Evolutionary conservation across 2,329 filamentous ascomycete genomes (phyloP).

Genomic region (Huntiella savannae): DNA sequence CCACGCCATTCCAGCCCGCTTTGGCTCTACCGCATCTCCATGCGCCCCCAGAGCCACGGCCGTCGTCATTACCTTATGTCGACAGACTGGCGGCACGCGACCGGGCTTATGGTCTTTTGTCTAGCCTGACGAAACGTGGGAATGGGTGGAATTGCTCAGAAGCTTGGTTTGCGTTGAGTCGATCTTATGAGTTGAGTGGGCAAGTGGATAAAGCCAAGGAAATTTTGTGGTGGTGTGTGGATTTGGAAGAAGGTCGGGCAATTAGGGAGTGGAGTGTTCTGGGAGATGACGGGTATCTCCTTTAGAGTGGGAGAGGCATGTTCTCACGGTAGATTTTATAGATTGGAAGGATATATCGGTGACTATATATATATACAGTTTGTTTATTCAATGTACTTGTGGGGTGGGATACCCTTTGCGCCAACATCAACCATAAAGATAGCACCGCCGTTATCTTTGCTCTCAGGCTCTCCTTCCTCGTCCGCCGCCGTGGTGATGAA

Average conservation of each 20-base stretch:
- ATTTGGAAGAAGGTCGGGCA: constrained; percentile 70
- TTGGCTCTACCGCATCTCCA: constrained; percentile 18
- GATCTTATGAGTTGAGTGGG: constrained; percentile 72
- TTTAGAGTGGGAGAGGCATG: constrained; percentile 3
- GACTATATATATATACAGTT: neutral
- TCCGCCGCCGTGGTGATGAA: constrained; percentile 61
- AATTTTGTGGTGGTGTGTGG: constrained; percentile 93
- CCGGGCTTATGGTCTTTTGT: constrained; percentile 67
- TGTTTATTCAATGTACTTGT: constrained; percentile 39
- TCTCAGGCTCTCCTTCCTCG: constrained; percentile 43
- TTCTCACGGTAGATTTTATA: too few relatives aligned
- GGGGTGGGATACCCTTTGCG: constrained; percentile 40
- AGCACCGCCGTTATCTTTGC: constrained; percentile 42
- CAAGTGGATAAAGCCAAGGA: constrained; percentile 78
- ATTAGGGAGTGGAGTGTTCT: constrained; percentile 62
- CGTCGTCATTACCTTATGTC: constrained; percentile 46
- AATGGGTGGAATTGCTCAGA: constrained; percentile 80
- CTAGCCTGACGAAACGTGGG: constrained; percentile 67
- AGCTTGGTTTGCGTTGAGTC: constrained; percentile 76
- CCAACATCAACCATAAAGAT: constrained; percentile 65
- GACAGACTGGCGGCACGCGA: constrained; percentile 81
- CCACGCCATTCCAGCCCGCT: constrained; percentile 12
- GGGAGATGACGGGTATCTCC: constrained; percentile 45
- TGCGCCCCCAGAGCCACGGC: constrained; percentile 34
- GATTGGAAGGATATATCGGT: too few relatives aligned